phyloP scores from a whole-genome alignment of 2,329 filamentous ascomycete genomes.

The Amphichorda felina region DNA sequence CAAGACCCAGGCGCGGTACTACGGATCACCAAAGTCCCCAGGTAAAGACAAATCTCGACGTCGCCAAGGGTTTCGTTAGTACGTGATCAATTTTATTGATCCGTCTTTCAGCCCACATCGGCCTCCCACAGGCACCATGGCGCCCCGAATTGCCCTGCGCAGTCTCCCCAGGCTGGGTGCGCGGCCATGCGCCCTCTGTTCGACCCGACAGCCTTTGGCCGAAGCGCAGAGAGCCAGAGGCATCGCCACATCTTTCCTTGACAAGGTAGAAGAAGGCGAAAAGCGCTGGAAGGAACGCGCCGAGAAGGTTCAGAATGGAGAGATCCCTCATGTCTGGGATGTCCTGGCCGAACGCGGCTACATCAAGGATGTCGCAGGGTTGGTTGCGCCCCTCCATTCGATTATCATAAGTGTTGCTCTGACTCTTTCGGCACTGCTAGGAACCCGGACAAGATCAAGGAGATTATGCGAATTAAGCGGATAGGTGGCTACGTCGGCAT shows the following conservation, averaged over 20 bases:
- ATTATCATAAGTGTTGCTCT: background rate
- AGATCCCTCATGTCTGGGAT: slow-evolving; percentile 43
- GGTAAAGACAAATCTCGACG: no score
- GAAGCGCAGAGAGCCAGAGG: slow-evolving; percentile 4
- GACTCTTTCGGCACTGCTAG: slow-evolving; percentile 13
- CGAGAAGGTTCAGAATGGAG: slow-evolving; percentile 33
- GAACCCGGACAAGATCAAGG: slow-evolving; percentile 41
- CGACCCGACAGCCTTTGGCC: background rate
- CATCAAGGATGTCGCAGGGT: slow-evolving; percentile 67
- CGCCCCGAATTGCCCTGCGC: slow-evolving; percentile 6
- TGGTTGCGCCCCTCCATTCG: slow-evolving; percentile 12
- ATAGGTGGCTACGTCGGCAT: slow-evolving; percentile 71
- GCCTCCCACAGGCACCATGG: slow-evolving; percentile 7
- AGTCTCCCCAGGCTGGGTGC: background rate
- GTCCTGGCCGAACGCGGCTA: slow-evolving; percentile 60
- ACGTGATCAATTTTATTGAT: no score
- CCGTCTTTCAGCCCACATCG: no score
- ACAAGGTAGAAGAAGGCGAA: slow-evolving; percentile 28
- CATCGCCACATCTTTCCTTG: slow-evolving; percentile 27
- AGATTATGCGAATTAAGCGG: slow-evolving; percentile 51
- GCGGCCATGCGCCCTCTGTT: slow-evolving; percentile 8
- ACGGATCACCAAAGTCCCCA: no score
- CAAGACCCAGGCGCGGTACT: no score
- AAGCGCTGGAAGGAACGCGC: slow-evolving; percentile 36
- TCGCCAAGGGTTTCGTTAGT: no score